phyloP scores from a whole-genome alignment of 352 stramenopile species.

The Phytophthora cactorum region DNA sequence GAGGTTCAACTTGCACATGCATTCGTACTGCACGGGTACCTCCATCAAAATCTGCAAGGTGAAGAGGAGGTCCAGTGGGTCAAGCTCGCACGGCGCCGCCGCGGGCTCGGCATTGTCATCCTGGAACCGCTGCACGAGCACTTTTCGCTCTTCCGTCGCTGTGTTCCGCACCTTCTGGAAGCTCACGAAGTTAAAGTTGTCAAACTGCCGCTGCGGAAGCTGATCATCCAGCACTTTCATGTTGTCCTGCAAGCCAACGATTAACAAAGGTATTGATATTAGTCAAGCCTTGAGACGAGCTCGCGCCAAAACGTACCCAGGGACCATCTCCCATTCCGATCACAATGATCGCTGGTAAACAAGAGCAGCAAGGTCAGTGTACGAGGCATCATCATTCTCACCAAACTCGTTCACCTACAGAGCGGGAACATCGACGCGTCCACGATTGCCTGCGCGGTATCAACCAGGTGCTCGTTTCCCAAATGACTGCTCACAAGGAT shows the following conservation, averaged over 20 bases:
- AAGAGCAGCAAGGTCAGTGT: constrained; percentile 12
- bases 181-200: constrained; percentile 89
- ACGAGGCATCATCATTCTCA: not conserved
- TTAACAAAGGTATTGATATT: not conserved
- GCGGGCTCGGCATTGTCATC: constrained; percentile 24
- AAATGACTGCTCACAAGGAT: constrained; percentile 67
- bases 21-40: constrained; percentile 45
- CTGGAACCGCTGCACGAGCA: constrained; percentile 28
- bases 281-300: not conserved
- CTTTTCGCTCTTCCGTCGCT: constrained; percentile 44
- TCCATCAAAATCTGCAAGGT: constrained; percentile 53
- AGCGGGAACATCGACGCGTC: constrained; percentile 72
- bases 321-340: constrained; percentile 59
- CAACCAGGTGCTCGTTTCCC: constrained; percentile 59
- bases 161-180: constrained; percentile 73
- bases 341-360: constrained; percentile 46
- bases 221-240: constrained; percentile 82
- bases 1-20: constrained; percentile 59
- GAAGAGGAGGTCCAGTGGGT: constrained; percentile 41
- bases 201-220: constrained; percentile 65
- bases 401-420: constrained; percentile 38
- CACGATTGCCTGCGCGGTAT: constrained; percentile 66
- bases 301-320: constrained; percentile 33
- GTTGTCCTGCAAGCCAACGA: constrained; percentile 40
- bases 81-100: constrained; percentile 23